These are phyloP conservation scores for Arachnomyces sp. DNA, from an alignment of 2,329 filamentous ascomycete genomes.

Conservation along the genomic window DNA sequence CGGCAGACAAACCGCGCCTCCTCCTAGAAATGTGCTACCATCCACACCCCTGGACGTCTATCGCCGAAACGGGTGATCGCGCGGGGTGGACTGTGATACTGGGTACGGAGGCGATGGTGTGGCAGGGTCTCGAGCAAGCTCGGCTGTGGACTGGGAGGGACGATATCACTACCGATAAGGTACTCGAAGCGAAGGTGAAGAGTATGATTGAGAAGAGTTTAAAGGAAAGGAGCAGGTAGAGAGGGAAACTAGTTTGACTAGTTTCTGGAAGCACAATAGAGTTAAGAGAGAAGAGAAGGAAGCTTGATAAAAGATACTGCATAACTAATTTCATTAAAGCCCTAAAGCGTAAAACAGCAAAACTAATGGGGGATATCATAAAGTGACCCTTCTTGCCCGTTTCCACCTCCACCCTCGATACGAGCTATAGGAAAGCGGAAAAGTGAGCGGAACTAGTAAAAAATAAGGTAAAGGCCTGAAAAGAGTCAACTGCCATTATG, in stretches of 20 bases:
- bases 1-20: slow-evolving; percentile 51
- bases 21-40: slow-evolving; percentile 82
- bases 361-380: no score
- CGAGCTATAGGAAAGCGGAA: no score
- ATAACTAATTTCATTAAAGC: slow-evolving; percentile 1
- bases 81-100: slow-evolving; percentile 65
- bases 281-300: no score
- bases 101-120: slow-evolving; percentile 69
- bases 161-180: slow-evolving; percentile 47
- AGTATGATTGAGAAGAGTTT: slow-evolving; percentile 34
- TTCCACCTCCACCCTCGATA: no score
- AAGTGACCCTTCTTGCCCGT: no score
- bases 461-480: no score
- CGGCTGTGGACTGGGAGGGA: slow-evolving; percentile 55
- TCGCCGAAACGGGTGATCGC: slow-evolving; percentile 52
- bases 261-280: slow-evolving; percentile 31
- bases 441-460: no score
- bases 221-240: no score
- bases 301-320: slow-evolving; percentile 12
- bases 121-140: slow-evolving; percentile 64
- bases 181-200: slow-evolving; percentile 48
- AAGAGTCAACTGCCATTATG: no score
- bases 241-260: no score
- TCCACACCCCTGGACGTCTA: slow-evolving; percentile 58
- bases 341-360: no score